Evolutionary conservation across 805 yeast genomes (phyloP), one percentile per base, ranked within the genome.

Genomic region (Monosporozyma servazzii): DNA sequence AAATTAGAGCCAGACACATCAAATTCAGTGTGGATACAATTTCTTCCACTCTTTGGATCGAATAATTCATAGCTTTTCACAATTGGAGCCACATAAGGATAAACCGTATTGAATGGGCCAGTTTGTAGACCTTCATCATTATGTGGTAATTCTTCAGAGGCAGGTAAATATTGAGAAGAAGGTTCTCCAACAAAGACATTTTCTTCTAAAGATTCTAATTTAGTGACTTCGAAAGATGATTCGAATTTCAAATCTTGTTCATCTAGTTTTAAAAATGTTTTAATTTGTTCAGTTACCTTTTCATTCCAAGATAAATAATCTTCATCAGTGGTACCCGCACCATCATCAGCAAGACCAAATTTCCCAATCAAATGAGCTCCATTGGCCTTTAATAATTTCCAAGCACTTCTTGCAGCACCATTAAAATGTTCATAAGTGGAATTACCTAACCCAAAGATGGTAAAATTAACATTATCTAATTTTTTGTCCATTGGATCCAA

Each of bases 271-370:
- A 88, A 75, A 47, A 77, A 72, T 53, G 76, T 76, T 61, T 84
- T 82, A 68, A 90, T 75, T 3, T 77, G 67, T 17, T 83, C 87
- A 60, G 88, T 78, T 51, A 86, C 73, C 15, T 71, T 67, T 56
- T 90, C 97, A 70, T 90, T 93, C 99, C 99, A 91, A 44, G 90
- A 74, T 64, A 93, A 71, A 68, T 81, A 91, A 70, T 93, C 98
- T 70, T 91, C 99, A 69, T 91, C 98, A 76, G 91, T 81, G 48
- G 96, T 81, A 49, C 95, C 98, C 54, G 79, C 78, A 61, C 97
- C 98, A 65, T 91, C 99, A 66, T 91, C 99, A 67, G 96, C 99
- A 68, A 82, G 80, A 47, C 98, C 98, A 54, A 79, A 78, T 20
- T 73, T 75, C 45, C 91, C 95, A 48, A 93, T 69, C 47, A 81